Evolutionary conservation across 2,329 filamentous ascomycete species (phyloP).

Genomic region (Cladosporium oxysporum): DNA sequence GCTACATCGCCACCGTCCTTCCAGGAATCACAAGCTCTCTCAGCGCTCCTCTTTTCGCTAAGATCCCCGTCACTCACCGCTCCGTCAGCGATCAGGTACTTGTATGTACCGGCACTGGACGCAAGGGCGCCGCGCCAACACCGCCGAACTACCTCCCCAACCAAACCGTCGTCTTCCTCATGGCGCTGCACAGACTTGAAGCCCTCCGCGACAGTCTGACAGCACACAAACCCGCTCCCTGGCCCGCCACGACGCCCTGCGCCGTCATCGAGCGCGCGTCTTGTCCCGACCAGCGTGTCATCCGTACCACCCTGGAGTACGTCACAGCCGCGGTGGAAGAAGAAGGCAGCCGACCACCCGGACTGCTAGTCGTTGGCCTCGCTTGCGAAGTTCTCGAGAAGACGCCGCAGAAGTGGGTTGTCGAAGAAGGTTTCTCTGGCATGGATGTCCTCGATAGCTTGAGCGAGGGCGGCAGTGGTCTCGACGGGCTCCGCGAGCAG

Average conservation of each 20-base stretch:
- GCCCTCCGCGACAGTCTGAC: slow-evolving; percentile 74
- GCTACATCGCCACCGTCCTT: slow-evolving; percentile 68
- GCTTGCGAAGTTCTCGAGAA: slow-evolving; percentile 77
- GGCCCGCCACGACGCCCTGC: slow-evolving; percentile 74
- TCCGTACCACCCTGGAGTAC: slow-evolving; percentile 78
- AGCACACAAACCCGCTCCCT: slow-evolving; percentile 34
- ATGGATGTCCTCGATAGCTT: slow-evolving; percentile 57
- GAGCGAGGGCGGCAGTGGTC: slow-evolving; percentile 31
- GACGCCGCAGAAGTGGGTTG: slow-evolving; percentile 69
- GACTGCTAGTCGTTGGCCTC: slow-evolving; percentile 79
- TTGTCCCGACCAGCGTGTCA: slow-evolving; percentile 90
- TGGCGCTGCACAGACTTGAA: slow-evolving; percentile 84
- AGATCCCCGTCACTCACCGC: slow-evolving; percentile 84
- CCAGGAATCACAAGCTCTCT: slow-evolving; percentile 90
- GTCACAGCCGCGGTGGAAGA: slow-evolving; percentile 83
- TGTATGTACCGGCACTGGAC: slow-evolving; percentile 93
- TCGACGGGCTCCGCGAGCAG: slow-evolving; percentile 35
- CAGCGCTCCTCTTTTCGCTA: slow-evolving; percentile 83
- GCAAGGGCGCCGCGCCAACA: slow-evolving; percentile 80
- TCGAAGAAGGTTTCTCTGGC: slow-evolving; percentile 83
- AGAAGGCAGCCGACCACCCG: slow-evolving; percentile 86
- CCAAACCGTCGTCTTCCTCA: slow-evolving; percentile 88
- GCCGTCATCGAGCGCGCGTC: slow-evolving; percentile 92
- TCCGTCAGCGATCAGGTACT: slow-evolving; percentile 90
- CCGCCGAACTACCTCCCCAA: slow-evolving; percentile 76